Evolutionary conservation across 192 early-diverging fungal genomes (phyloP).

Genomic region (Mortierella hygrophila): DNA sequence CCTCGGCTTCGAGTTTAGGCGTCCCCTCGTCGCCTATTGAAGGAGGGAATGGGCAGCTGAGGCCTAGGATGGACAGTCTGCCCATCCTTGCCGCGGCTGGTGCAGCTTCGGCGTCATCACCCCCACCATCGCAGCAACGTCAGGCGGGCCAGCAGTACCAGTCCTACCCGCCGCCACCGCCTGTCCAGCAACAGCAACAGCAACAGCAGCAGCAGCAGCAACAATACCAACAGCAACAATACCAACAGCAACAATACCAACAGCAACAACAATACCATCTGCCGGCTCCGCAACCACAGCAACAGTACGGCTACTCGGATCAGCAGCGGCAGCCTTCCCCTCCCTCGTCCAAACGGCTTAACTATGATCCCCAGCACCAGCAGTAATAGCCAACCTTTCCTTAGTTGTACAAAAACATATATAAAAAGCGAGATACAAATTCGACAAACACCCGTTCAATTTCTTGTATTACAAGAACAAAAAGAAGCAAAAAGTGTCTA

Average conservation of each 20-base stretch:
- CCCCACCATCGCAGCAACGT: conserved; percentile 17
- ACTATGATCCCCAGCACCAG: neutral
- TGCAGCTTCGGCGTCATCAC: neutral
- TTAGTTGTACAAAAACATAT: neutral
- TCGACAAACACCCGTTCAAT: neutral
- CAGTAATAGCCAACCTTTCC: neutral
- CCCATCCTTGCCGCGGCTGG: conserved; percentile 5
- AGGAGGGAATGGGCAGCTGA: neutral
- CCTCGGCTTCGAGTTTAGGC: conserved; percentile 22
- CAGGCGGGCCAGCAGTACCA: conserved; percentile 24
- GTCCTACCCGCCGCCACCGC: neutral
- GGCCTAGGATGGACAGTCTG: conserved; percentile 43
- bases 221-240: neutral
- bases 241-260: conserved; percentile 1
- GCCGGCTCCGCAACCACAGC: conserved; percentile 43
- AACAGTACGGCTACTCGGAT: conserved; percentile 35
- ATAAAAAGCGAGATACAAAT: neutral
- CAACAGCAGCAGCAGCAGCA: conserved; percentile 17
- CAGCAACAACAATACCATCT: conserved; percentile 20
- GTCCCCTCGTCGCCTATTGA: conserved; percentile 38
- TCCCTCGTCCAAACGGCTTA: neutral
- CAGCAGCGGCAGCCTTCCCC: neutral
- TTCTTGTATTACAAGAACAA: too few species aligned
- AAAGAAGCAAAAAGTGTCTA: neutral
- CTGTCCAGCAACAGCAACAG: conserved; percentile 6